Evolutionary conservation across 2,329 filamentous ascomycete species (phyloP), one percentile per base, ranked within the genome.

Genomic region (Colletotrichum australisinense): DNA sequence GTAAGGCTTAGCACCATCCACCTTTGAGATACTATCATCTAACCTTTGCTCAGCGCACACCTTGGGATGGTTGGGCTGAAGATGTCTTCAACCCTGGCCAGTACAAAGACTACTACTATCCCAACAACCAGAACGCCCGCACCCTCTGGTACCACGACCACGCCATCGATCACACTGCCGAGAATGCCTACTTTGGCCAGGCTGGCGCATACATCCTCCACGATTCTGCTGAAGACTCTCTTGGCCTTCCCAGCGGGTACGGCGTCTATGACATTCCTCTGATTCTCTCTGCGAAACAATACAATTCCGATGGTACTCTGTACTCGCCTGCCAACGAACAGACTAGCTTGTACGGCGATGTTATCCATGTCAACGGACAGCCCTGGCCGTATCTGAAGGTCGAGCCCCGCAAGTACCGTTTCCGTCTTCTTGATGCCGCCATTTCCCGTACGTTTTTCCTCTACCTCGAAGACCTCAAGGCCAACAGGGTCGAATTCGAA

Each of bases 51-150:
- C 56, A 79, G 78, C 80, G 84, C 38, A 81, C 85, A 8, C 84
- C 85, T 11, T 80, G 75, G 63, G 78, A 88, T 74, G 87, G 87
- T 0, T 89, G 87, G 86, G 87, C 87, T 5, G 84, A 84, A 62
- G 88, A 90, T 74, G 79, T 83, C 26, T 84, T 86, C 0, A 42
- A 78, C 1, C 80, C 83, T 2, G 86, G 86, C 2, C 79, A 88
- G 75, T 88, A 84, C 78, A 89, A 90, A 77, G 78, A 90, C 72
- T 90, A 90, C 78, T 89, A 88, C 78, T 90, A 89, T 73, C 87
- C 88, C 52, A 89, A 89, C 77, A 79, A 78, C 30, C 86, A 89
- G 75, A 79, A 80, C 52, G 86, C 82, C 1, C 81, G 88, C 35
- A 85, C 86, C 0, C 83, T 89, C 46, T 89, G 88, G 69, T 89